Percentiles rank a stretch among this genome's conserved stretches.
phyloP scores from a whole-genome alignment of 495 filamentous ascomycete genomes.

The Daldinia grandis region DNA sequence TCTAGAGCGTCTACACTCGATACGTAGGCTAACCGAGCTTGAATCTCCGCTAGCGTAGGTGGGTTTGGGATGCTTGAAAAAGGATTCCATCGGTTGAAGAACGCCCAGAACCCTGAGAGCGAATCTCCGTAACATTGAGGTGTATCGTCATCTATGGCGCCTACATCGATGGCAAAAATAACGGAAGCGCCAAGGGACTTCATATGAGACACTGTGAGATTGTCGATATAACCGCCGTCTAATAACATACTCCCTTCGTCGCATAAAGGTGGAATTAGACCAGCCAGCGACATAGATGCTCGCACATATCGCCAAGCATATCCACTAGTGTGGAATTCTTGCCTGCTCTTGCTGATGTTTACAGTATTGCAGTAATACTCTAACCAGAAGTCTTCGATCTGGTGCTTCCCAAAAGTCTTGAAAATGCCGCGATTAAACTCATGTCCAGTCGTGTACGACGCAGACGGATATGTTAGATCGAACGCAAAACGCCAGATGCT shows the following conservation, averaged over 20 bases:
- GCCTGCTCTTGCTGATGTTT: slow-evolving; percentile 89
- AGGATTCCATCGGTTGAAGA: slow-evolving; percentile 95
- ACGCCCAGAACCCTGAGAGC: slow-evolving; percentile 93
- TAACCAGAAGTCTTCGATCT: slow-evolving; percentile 99
- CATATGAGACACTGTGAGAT: slow-evolving; percentile 97
- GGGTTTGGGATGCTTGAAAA: slow-evolving; percentile 88
- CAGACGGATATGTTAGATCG: slow-evolving; percentile 93
- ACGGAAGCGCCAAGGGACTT: slow-evolving; percentile 90
- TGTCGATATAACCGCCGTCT: slow-evolving; percentile 97
- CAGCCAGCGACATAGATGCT: slow-evolving; percentile 95
- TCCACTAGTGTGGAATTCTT: slow-evolving; percentile 90
- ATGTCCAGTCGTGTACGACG: slow-evolving; percentile 96
- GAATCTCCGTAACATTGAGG: slow-evolving; percentile 93
- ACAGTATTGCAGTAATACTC: slow-evolving; percentile 99
- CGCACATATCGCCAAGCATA: slow-evolving; percentile 97
- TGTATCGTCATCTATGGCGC: slow-evolving; percentile 85
- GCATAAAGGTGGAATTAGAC: slow-evolving; percentile 90
- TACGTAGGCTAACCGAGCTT: slow-evolving; percentile 93
- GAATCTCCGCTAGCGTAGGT: slow-evolving; percentile 94
- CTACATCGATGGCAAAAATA: slow-evolving; percentile 96
- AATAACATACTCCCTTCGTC: slow-evolving; percentile 96
- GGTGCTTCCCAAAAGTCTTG: slow-evolving; percentile 94
- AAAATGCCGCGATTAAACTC: slow-evolving; percentile 99
- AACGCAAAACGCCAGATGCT: slow-evolving; percentile 97
- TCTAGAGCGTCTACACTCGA: slow-evolving; percentile 92